These are phyloP conservation scores for Paramecium octaurelia DNA, from an alignment of 73 alveolate species.

Conservation along the genomic window DNA sequence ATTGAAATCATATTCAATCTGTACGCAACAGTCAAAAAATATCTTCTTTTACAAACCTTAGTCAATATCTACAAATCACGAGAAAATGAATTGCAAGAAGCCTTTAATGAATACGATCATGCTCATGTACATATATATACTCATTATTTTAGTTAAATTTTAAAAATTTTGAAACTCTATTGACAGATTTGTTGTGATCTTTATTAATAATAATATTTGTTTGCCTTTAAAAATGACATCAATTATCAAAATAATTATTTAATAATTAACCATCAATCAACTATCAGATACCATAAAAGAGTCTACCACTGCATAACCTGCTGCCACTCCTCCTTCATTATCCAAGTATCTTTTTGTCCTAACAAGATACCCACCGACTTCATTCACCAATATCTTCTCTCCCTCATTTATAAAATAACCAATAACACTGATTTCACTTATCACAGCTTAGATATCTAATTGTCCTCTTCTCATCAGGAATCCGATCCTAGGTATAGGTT, in stretches of 20 bases:
- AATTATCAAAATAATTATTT: background rate
- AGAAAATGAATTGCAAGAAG: background rate
- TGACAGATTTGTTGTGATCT: background rate
- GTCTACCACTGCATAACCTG: conserved; percentile 61
- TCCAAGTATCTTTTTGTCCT: conserved; percentile 62
- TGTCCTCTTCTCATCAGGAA: conserved; percentile 49
- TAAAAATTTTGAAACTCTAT: background rate
- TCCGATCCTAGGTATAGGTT: conserved; percentile 23
- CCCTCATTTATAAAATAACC: conserved; percentile 39
- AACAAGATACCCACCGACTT: conserved; percentile 56
- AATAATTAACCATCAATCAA: background rate
- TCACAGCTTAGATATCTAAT: conserved; percentile 47
- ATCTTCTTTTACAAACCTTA: background rate
- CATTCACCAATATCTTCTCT: background rate
- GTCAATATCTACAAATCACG: background rate
- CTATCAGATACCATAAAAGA: conserved; percentile 34
- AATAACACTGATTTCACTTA: conserved; percentile 44
- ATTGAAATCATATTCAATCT: background rate
- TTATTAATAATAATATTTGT: background rate
- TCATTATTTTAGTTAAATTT: background rate
- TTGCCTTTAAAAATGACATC: background rate
- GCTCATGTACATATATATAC: background rate
- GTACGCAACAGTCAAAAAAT: background rate
- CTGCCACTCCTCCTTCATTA: conserved; percentile 61
- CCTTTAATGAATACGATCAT: background rate